Evolutionary conservation across 1,284 basidiomycete species (phyloP).

Genomic region (Ceratorhiza oryzae-sativae): DNA sequence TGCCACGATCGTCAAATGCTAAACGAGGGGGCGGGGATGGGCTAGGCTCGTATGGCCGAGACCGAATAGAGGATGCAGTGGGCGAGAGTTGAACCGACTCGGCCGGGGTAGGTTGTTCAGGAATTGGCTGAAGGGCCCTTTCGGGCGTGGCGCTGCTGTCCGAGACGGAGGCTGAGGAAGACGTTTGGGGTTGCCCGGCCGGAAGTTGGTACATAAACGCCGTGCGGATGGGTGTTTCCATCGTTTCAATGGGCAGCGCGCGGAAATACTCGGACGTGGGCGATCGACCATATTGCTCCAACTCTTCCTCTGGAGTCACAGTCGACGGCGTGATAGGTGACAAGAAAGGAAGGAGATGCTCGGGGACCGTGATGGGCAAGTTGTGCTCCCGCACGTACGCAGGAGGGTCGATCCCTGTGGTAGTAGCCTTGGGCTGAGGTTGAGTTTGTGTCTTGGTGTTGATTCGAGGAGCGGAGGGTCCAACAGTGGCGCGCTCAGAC

Average conservation of each 20-base stretch:
- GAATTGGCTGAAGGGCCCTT: not conserved
- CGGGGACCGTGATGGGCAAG: not conserved
- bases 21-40: slow-evolving; percentile 19
- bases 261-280: not conserved
- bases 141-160: not conserved
- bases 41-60: slow-evolving; percentile 11
- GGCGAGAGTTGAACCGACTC: not conserved
- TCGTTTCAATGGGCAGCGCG: not conserved
- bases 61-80: not conserved
- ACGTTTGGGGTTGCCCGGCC: not conserved
- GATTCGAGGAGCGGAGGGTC: not conserved
- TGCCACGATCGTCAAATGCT: slow-evolving; percentile 15
- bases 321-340: slow-evolving; percentile 22
- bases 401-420: not conserved
- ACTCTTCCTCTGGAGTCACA: not conserved
- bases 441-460: not conserved
- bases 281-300: not conserved
- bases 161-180: not conserved
- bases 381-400: not conserved
- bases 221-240: not conserved
- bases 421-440: not conserved
- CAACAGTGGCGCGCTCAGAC: not conserved
- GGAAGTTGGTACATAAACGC: not conserved
- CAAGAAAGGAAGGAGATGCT: slow-evolving; percentile 13
- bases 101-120: slow-evolving; percentile 4